phyloP scores from a whole-genome alignment of 2,329 filamentous ascomycete species.

The Pseudocercospora cruenta region DNA sequence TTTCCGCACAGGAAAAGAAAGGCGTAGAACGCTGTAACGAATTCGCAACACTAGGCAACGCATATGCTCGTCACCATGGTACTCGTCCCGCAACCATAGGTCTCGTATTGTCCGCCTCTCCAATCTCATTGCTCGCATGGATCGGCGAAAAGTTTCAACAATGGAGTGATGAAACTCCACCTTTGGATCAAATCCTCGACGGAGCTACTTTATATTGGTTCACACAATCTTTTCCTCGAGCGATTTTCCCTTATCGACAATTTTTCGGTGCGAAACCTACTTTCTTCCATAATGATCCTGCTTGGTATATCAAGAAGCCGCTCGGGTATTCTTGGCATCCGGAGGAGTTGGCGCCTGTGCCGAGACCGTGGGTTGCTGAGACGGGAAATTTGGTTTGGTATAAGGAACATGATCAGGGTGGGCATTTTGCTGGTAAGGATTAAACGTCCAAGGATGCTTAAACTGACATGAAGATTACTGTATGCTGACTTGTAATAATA shows the following conservation, averaged over 20 bases:
- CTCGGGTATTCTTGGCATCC: constrained; percentile 51
- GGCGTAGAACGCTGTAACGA: constrained; percentile 29
- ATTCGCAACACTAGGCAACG: constrained; percentile 44
- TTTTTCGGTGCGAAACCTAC: constrained; percentile 32
- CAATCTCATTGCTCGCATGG: constrained; percentile 61
- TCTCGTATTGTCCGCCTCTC: constrained; percentile 56
- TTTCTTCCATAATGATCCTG: constrained; percentile 30
- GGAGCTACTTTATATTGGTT: constrained; percentile 60
- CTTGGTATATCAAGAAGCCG: constrained; percentile 43
- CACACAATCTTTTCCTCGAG: constrained; percentile 44
- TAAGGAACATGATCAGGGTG: constrained; percentile 43
- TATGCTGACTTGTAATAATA: neutral
- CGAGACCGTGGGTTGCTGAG: constrained; percentile 42
- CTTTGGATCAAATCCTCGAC: constrained; percentile 51
- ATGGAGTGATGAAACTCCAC: constrained; percentile 54
- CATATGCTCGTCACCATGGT: constrained; percentile 58
- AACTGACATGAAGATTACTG: too few species aligned
- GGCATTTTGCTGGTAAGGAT: constrained; percentile 45
- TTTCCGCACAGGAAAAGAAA: constrained; percentile 29
- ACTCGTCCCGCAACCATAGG: constrained; percentile 61
- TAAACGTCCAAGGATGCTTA: too few species aligned
- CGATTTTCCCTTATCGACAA: constrained; percentile 56
- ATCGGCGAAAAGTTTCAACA: constrained; percentile 61
- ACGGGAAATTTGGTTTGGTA: constrained; percentile 46
- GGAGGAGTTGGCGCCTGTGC: constrained; percentile 45